Conservation (phyloP, 345 rosid species). For the Dovyalis caffra region DNA sequence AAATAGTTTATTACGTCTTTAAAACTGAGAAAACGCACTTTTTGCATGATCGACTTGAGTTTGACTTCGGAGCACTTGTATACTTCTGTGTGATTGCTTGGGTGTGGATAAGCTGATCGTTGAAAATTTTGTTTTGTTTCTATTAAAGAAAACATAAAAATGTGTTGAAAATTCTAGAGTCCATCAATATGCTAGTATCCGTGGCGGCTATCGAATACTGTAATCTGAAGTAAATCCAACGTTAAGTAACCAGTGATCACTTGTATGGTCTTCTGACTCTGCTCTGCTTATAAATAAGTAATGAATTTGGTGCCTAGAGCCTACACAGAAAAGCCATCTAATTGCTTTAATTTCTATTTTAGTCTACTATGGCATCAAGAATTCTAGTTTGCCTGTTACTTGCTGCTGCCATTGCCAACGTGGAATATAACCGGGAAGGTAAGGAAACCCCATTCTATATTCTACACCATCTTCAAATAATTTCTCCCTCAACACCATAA, state of each 20-base stretch:
- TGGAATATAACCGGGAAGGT: slow-evolving; percentile 32
- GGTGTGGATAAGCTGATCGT: background rate
- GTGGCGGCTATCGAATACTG: no score
- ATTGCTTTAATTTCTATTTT: background rate
- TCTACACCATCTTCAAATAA: background rate
- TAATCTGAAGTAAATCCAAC: no score
- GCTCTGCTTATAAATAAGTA: background rate
- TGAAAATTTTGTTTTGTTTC: no score
- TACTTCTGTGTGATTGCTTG: background rate
- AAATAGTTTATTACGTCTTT: background rate
- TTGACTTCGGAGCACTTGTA: background rate
- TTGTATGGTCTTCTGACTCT: no score
- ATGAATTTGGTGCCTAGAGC: background rate
- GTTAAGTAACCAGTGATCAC: no score
- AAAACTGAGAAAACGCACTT: background rate
- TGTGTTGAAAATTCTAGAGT: background rate
- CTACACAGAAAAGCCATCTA: background rate
- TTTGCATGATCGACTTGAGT: background rate
- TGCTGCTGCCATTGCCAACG: slow-evolving; percentile 3
- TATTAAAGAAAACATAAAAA: no score
- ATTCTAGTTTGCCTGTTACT: background rate
- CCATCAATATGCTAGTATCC: no score
- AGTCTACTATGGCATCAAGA: background rate
- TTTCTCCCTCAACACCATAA: background rate
- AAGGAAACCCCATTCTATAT: background rate